Evolutionary conservation across 202 grass and related monocot species (phyloP).

Genomic region (Eragrostis tef): DNA sequence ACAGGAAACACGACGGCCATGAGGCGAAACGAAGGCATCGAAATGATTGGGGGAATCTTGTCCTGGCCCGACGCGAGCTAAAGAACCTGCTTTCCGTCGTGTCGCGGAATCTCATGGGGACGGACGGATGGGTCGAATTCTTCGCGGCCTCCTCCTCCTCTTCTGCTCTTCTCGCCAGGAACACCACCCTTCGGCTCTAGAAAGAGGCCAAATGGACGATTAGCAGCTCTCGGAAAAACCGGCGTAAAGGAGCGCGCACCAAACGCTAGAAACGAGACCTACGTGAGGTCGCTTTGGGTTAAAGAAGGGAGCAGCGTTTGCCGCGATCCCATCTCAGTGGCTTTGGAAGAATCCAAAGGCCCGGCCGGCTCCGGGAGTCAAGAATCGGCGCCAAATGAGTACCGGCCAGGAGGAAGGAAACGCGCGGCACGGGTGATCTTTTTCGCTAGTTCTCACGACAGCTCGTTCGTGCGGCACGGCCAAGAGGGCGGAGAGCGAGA

Average conservation of each 20-base stretch:
- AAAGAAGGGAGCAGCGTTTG: constrained; percentile 22
- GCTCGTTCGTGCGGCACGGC: constrained; percentile 15
- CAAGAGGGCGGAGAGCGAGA: background rate
- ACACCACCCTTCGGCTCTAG: background rate
- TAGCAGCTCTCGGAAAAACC: constrained; percentile 18
- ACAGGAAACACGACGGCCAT: constrained; percentile 6
- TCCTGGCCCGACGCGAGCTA: constrained; percentile 19
- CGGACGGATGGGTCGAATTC: background rate
- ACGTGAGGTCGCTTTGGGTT: constrained; percentile 30
- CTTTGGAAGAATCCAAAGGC: constrained; percentile 65
- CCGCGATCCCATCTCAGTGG: constrained; percentile 43
- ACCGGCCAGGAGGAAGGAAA: constrained; percentile 45
- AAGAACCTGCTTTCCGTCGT: constrained; percentile 52
- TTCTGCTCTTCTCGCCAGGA: background rate
- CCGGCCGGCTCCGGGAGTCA: background rate
- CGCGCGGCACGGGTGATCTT: background rate
- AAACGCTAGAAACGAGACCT: constrained; percentile 44
- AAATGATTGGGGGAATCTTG: constrained; percentile 58
- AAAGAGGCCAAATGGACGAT: constrained; percentile 40
- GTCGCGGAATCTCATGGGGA: constrained; percentile 46
- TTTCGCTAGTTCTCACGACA: background rate
- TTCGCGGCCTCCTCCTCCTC: background rate
- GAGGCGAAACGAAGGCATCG: constrained; percentile 25
- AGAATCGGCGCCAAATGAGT: constrained; percentile 44
- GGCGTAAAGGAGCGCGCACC: constrained; percentile 36